These are phyloP conservation scores for Lyophyllum shimeji DNA, from an alignment of 768 basidiomycete species.

Conservation along the genomic window DNA sequence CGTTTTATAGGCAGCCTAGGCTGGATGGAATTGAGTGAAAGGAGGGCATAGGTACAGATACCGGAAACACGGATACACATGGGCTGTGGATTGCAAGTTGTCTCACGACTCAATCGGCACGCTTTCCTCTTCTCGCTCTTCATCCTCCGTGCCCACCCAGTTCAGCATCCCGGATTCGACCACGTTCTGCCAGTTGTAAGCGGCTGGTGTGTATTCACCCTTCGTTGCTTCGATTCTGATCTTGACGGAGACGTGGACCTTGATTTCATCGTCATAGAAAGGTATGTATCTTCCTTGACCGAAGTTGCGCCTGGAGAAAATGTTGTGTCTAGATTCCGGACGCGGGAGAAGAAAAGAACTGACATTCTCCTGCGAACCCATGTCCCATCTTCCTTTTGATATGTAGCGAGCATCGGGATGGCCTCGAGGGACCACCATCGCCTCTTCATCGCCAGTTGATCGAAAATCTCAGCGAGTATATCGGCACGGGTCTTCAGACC, in stretches of 20 bases:
- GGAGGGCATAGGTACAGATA: neutral
- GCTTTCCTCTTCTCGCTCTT: conserved; percentile 2
- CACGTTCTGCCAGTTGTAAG: conserved; percentile 18
- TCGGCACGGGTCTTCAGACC: conserved; percentile 12
- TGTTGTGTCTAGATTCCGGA: neutral
- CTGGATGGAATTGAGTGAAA: too few relatives aligned
- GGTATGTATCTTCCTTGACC: conserved; percentile 29
- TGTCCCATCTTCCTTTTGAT: conserved; percentile 20
- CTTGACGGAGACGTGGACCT: conserved; percentile 24
- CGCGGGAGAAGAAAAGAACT: neutral
- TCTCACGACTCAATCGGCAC: neutral
- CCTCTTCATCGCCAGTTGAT: conserved; percentile 19
- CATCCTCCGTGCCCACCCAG: conserved; percentile 11
- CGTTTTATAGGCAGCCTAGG: too few relatives aligned
- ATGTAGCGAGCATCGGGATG: conserved; percentile 22
- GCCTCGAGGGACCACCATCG: conserved; percentile 26
- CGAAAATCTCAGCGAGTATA: conserved; percentile 17
- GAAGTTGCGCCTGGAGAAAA: conserved; percentile 24
- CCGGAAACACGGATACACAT: neutral
- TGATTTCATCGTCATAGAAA: conserved; percentile 20
- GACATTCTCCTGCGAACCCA: conserved; percentile 26
- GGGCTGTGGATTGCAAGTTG: neutral
- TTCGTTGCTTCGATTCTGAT: conserved; percentile 7
- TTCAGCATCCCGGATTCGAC: conserved; percentile 12
- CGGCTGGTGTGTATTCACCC: conserved; percentile 9